Percentiles rank a stretch among this genome's conserved stretches.
Evolutionary conservation across 305 asterid genomes (phyloP).

Genomic region (Fraxinus albicans): DNA sequence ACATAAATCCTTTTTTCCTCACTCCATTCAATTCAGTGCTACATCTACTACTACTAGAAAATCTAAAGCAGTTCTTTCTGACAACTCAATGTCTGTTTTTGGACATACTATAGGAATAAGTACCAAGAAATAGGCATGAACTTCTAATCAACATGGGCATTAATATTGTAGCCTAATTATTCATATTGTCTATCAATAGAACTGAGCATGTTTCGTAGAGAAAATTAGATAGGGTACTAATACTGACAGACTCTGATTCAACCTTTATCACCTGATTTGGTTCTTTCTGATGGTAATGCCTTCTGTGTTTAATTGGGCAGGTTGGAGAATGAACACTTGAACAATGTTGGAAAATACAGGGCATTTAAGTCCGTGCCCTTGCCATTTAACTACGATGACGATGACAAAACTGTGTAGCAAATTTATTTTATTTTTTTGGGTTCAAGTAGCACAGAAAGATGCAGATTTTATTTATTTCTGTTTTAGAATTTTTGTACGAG

Average conservation of each 20-base stretch:
- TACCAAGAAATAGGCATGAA: background rate
- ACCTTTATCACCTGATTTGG: background rate
- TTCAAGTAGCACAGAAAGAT: background rate
- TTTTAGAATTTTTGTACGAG: background rate
- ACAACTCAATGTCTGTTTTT: background rate
- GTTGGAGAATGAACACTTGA: slow-evolving; percentile 49
- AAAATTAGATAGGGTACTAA: background rate
- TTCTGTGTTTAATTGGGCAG: slow-evolving; percentile 21
- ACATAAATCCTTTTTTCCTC: background rate
- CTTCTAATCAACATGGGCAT: background rate
- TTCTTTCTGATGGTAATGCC: slow-evolving; percentile 2
- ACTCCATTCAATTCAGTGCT: background rate
- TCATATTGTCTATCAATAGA: background rate
- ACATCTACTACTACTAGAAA: background rate
- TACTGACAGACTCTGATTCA: background rate
- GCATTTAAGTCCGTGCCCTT: slow-evolving; percentile 43
- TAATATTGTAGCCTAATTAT: background rate
- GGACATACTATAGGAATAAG: background rate
- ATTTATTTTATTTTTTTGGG: background rate
- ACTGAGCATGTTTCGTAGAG: background rate
- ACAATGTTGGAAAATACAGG: slow-evolving; percentile 44
- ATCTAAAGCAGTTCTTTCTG: background rate
- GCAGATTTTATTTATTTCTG: background rate
- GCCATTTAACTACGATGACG: slow-evolving; percentile 42
- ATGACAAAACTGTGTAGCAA: slow-evolving; percentile 25